Evolutionary conservation across 331 rosid species (phyloP), one percentile per base, ranked within the genome.

Genomic region (Malus hybrid): DNA sequence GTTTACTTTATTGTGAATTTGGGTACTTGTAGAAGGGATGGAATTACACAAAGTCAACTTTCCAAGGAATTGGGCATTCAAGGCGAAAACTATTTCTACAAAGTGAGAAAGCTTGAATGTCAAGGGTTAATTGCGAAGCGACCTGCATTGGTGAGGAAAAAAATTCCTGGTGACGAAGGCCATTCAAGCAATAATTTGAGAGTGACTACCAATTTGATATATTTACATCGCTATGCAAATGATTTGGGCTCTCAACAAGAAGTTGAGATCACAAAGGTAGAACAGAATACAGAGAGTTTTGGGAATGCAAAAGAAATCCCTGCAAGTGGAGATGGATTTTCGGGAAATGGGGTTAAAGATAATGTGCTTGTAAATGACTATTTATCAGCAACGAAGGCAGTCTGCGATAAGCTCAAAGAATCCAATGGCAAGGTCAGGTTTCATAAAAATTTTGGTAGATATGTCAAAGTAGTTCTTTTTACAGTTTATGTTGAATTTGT

Each of bases 91-190:
- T 86, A 88, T 48, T 80, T 80, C 68, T 91, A 93, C 68, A 90
- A 89, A 33, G 62, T 91, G 74, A 84, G 79, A 79, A 87, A 74
- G 74, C 97, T 93, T 2, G 98, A 93, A 75, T 84, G 90, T 58
- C 96, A 82, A 66, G 97, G 98, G 19, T 86, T 91, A 72, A 81
- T 91, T 67, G 89, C 79, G 46, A 88, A 88, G 90, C 90, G 82
- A 55, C 80, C 90, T 52, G 58, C 58, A 16, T 19, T 52, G 20
- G 58, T 15, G 10, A 16, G 20, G 58, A 52, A 52, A 53, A 53
- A 53, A n/a, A 53, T 0, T 53, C 20, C 58, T 53, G 58, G 22
- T 18, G 58, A 53, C 20, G 22, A 53, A 53, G 4, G 22, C 10
- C 60, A 53, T 0, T 53, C 24, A 0, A 53, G 11, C 60, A 53